Percentiles rank a stretch among this genome's conserved stretches.
phyloP scores from a whole-genome alignment of 345 rosid species.

The Theobroma cacao region DNA sequence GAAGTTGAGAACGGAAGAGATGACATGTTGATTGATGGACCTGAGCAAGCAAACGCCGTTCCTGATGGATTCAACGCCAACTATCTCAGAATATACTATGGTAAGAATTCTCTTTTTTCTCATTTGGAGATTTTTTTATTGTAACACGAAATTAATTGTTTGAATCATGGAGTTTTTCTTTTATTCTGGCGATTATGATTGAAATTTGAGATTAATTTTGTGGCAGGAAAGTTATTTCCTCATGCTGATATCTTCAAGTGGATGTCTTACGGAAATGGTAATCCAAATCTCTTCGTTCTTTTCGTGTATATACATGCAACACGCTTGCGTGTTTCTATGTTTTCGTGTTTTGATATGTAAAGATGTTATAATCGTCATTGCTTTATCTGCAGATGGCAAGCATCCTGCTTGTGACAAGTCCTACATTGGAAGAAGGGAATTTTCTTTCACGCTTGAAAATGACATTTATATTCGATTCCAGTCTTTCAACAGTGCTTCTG shows the following conservation, averaged over 20 bases:
- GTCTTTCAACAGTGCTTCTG: slow-evolving; percentile 60
- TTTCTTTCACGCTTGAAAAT: slow-evolving; percentile 79
- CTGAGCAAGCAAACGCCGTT: slow-evolving; percentile 24
- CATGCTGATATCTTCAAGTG: slow-evolving; percentile 74
- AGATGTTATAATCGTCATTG: background rate
- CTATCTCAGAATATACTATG: slow-evolving; percentile 68
- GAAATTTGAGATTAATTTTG: background rate
- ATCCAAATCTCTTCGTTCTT: background rate
- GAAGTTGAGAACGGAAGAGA: slow-evolving; percentile 45
- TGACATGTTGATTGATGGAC: slow-evolving; percentile 52
- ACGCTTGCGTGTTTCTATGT: background rate
- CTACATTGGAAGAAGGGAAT: slow-evolving; percentile 74
- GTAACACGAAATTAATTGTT: background rate
- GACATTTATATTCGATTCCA: slow-evolving; percentile 72
- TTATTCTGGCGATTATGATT: background rate
- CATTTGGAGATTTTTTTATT: background rate
- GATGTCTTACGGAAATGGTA: slow-evolving; percentile 93
- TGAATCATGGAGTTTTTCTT: background rate
- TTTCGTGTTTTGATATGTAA: background rate
- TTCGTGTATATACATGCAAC: background rate
- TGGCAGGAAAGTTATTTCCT: slow-evolving; percentile 85
- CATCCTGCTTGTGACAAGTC: slow-evolving; percentile 86
- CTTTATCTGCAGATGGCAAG: slow-evolving; percentile 63
- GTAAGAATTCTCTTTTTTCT: slow-evolving; percentile 25
- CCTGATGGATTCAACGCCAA: slow-evolving; percentile 53